A percentile compares a stretch with the other conserved stretches of the same genome.
These are phyloP conservation scores for Cyberlindnera veronae DNA, from an alignment of 805 yeast species.

Conservation along the genomic window DNA sequence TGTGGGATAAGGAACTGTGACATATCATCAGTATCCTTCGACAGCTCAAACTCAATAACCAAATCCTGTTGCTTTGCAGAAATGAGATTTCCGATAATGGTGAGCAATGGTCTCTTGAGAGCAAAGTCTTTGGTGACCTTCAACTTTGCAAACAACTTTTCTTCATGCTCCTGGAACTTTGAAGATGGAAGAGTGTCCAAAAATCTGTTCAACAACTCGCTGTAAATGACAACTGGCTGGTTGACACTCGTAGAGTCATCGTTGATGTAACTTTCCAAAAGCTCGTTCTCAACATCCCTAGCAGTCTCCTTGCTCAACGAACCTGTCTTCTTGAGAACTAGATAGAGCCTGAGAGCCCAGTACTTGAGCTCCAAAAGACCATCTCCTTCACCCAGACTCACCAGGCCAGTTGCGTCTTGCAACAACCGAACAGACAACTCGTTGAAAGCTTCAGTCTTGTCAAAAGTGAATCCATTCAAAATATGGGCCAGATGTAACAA, in stretches of 20 bases:
- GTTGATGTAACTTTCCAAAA: slow-evolving; percentile 40
- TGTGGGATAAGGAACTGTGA: slow-evolving; percentile 28
- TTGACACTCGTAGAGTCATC: slow-evolving; percentile 21
- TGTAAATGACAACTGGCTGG: slow-evolving; percentile 34
- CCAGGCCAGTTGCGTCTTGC: slow-evolving; percentile 42
- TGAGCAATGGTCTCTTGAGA: slow-evolving; percentile 43
- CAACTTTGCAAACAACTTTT: slow-evolving; percentile 34
- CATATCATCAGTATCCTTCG: slow-evolving; percentile 29
- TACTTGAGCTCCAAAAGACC: slow-evolving; percentile 41
- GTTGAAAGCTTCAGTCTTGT: slow-evolving; percentile 32
- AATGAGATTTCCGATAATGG: slow-evolving; percentile 39
- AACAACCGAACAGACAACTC: slow-evolving; percentile 37
- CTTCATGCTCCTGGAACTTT: slow-evolving; percentile 32
- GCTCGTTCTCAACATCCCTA: slow-evolving; percentile 34
- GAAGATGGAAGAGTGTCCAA: slow-evolving; percentile 30
- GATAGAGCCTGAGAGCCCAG: slow-evolving; percentile 42
- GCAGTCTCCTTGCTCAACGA: slow-evolving; percentile 30
- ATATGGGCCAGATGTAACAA: slow-evolving; percentile 42
- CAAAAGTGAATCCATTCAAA: slow-evolving; percentile 27
- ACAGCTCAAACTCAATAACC: slow-evolving; percentile 59
- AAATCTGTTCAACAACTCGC: slow-evolving; percentile 35
- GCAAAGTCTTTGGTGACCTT: slow-evolving; percentile 28
- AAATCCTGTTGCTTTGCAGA: slow-evolving; percentile 50
- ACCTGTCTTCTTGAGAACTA: slow-evolving; percentile 27
- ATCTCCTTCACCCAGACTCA: slow-evolving; percentile 36